Conservation (phyloP, 345 rosid genomes). For the Populus simonii region DNA sequence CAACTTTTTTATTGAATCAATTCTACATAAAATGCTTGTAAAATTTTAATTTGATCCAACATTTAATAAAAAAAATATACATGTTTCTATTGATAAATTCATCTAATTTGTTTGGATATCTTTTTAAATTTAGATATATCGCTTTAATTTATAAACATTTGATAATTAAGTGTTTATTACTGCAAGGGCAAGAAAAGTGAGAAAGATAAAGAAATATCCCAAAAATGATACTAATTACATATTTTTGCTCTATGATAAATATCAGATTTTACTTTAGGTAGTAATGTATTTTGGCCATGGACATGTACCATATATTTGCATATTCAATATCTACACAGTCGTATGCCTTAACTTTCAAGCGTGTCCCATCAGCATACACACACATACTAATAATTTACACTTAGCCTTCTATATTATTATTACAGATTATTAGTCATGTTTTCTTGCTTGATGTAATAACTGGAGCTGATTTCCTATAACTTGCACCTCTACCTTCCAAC, state of each 20-base stretch:
- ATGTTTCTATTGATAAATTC: too few relatives aligned
- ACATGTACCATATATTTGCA: background rate
- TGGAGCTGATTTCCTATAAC: conserved; percentile 42
- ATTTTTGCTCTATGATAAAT: background rate
- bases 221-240: background rate
- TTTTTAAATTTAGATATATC: too few relatives aligned
- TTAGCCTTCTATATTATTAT: background rate
- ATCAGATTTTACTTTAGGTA: background rate
- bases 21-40: too few relatives aligned
- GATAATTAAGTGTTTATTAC: too few relatives aligned
- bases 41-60: too few relatives aligned
- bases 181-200: too few relatives aligned
- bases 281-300: background rate
- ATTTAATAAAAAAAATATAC: too few relatives aligned
- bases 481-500: conserved; percentile 26
- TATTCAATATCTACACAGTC: background rate
- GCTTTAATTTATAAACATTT: too few relatives aligned
- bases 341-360: too few relatives aligned
- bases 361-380: background rate
- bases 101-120: too few relatives aligned
- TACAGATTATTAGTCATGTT: conserved; percentile 15
- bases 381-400: background rate
- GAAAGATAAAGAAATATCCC: too few relatives aligned
- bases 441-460: conserved; percentile 32
- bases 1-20: too few relatives aligned